These are phyloP conservation scores for Cicer pinnatifidum DNA, from an alignment of 306 rosid species.

Conservation along the genomic window DNA sequence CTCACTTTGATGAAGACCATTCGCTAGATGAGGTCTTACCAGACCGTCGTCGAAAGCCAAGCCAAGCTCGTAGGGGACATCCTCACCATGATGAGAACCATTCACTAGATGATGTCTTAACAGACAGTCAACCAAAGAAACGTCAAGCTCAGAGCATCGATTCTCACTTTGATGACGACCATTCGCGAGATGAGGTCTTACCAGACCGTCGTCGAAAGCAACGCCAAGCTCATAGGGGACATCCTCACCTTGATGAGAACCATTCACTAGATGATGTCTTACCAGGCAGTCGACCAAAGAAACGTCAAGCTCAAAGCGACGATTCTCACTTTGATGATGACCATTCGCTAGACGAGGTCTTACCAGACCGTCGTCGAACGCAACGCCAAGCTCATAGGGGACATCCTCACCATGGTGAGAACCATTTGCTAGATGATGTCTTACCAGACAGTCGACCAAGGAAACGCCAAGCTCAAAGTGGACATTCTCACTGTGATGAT, in stretches of 20 bases:
- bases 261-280: neutral
- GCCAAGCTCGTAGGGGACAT: neutral
- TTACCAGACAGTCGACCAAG: neutral
- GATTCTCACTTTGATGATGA: neutral
- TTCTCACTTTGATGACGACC: neutral
- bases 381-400: neutral
- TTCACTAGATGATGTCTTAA: neutral
- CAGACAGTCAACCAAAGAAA: neutral
- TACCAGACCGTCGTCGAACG: neutral
- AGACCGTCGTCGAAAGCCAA: neutral
- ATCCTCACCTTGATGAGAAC: neutral
- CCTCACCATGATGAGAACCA: neutral
- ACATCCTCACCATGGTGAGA: neutral
- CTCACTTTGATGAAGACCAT: neutral
- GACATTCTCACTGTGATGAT: neutral
- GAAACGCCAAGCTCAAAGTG: neutral
- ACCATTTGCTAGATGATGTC: neutral
- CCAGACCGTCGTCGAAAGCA: neutral
- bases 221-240: neutral
- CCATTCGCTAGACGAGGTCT: neutral
- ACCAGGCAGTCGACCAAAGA: neutral
- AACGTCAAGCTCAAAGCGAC: neutral
- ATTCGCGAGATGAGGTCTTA: neutral
- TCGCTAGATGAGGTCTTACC: neutral
- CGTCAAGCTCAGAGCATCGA: neutral